Conservation (phyloP, 768 basidiomycete species). For the Tulasnella sp. region DNA sequence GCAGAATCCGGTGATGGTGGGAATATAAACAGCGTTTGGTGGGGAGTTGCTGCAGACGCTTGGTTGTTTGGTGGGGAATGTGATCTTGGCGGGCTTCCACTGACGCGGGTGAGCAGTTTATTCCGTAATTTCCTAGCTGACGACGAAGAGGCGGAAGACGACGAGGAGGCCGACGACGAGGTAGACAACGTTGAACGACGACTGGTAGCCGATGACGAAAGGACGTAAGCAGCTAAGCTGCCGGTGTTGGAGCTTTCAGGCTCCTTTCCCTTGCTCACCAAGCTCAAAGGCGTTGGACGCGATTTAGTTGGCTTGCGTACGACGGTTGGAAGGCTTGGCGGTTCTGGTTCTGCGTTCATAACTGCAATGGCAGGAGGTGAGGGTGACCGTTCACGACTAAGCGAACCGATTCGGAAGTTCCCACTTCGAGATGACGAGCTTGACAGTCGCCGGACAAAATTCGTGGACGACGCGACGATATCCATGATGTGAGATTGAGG, state of each 20-base stretch:
- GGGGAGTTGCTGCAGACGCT: conserved; percentile 49
- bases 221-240: conserved; percentile 25
- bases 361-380: conserved; percentile 28
- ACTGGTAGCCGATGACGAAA: conserved; percentile 20
- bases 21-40: conserved; percentile 85
- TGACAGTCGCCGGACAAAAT: conserved; percentile 11
- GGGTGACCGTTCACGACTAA: conserved; percentile 4
- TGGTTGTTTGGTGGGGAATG: conserved; percentile 34
- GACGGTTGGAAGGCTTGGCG: not conserved
- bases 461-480: not conserved
- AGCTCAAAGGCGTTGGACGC: conserved; percentile 24
- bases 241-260: conserved; percentile 9
- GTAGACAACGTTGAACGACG: conserved; percentile 64
- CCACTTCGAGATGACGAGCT: conserved; percentile 6
- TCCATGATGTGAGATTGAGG: conserved; percentile 3
- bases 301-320: conserved; percentile 30
- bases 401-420: conserved; percentile 10
- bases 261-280: conserved; percentile 20
- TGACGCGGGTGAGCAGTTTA: conserved; percentile 56
- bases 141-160: conserved; percentile 46
- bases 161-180: conserved; percentile 47
- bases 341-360: not conserved
- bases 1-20: conserved; percentile 67
- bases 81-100: conserved; percentile 52
- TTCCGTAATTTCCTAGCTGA: conserved; percentile 52